Evolutionary conservation across 148 eudicot species (phyloP), one percentile per base, ranked within the genome.

Genomic region (Chenopodium formosanum): DNA sequence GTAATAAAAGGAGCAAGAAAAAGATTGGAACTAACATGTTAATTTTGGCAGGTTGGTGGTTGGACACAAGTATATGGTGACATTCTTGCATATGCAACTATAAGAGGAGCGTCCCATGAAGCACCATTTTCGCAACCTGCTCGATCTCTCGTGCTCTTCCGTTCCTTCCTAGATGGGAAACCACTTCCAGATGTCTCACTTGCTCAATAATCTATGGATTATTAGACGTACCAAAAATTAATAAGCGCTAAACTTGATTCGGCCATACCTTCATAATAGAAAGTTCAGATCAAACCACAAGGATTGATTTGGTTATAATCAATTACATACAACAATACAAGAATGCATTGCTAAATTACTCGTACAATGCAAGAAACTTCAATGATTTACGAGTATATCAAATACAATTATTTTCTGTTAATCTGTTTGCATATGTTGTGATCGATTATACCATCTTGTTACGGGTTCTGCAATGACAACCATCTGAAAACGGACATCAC

Each of bases 31-130:
- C 63, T 67, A 9, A 70, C 68, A 13, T 32, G 27, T 72, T 23
- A 37, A 4, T 20, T 27, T 32, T 19, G 10, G 25, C 84, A 94
- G 97, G 92, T 92, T 78, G 98, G 83, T 46, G 98, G 97, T 47
- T 94, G 95, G 94, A 90, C 89, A 17, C 88, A 90, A 81, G 93
- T 73, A 2, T 91, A 91, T 56, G 89, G 92, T 6, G 86, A 94
- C 73, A 79, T 71, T 23, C 79, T 94, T 56, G 81, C 94, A 17
- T 92, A 77, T 84, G 96, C 98, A 64, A 94, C 96, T 29, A 78
- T 91, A 11, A 87, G 95, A 90, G 98, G 96, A 69, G 95, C 95
- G 34, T 78, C 91, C 20, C 95, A 93, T 65, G 90, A 90, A 88
- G 95, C 89, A 50, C 96, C 96, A 75, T 89, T 76, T 56, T 80